Percentiles rank a stretch among this genome's conserved stretches.
phyloP scores from a whole-genome alignment of 306 rosid genomes.

The Cucurbita argyrosperma region DNA sequence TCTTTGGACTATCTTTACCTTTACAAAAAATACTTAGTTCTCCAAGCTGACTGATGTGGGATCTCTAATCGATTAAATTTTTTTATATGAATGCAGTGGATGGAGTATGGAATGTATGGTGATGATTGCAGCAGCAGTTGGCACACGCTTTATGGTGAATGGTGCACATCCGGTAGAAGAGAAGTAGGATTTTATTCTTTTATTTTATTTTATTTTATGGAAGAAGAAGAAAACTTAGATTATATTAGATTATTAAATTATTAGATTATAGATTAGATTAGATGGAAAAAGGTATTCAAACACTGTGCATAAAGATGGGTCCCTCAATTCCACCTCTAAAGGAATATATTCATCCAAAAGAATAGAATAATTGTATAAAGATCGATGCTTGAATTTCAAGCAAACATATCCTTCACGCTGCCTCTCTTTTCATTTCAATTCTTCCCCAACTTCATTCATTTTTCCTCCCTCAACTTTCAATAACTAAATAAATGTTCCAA shows the following conservation, averaged over 20 bases:
- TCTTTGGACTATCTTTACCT: too few species aligned
- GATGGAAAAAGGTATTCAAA: background rate
- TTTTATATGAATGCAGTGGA: background rate
- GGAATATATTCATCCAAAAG: slow-evolving; percentile 68
- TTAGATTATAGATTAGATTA: background rate
- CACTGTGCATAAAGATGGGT: slow-evolving; percentile 31
- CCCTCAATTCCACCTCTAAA: slow-evolving; percentile 36
- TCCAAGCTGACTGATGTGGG: too few species aligned
- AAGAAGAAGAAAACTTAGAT: background rate
- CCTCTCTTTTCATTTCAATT: slow-evolving; percentile 6
- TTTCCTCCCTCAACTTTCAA: background rate
- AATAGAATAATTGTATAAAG: slow-evolving; percentile 53
- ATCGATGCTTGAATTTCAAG: slow-evolving; percentile 87
- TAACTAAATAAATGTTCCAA: too few species aligned
- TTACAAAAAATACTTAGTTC: too few species aligned
- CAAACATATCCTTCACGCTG: slow-evolving; percentile 58
- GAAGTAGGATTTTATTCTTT: too few species aligned
- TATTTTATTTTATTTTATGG: background rate
- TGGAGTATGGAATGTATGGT: background rate
- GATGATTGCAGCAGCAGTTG: background rate
- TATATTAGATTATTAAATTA: too few species aligned
- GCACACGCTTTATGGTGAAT: background rate
- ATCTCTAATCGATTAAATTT: too few species aligned
- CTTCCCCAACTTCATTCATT: background rate
- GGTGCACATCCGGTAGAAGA: background rate